Base-by-base conservation (phyloP, 345 rosid genomes). In the Citrus inodora region DNA sequence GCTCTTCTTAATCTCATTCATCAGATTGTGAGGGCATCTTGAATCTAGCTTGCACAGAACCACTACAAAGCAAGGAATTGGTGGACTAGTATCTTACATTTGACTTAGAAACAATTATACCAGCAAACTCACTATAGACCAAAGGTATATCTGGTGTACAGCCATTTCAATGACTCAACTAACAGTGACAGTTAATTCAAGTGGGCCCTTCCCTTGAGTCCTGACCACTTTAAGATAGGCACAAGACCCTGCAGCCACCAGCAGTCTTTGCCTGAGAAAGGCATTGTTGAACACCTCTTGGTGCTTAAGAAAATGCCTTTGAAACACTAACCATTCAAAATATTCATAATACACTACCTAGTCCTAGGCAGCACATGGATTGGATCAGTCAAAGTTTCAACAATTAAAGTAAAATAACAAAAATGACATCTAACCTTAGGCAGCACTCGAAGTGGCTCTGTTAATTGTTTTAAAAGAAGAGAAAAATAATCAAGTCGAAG, bases 401-500 rank as follows among this genome's bases (percentile, higher is more conserved):
- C 30, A 30, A 67, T 21, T 58, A 61, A 33, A 27, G n/a, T 56
- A 10, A 25, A 42, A 19, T 51, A 73, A 77, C 22, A 70, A 72
- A 27, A 46, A 33, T 27, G 16, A 35, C 14, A 55, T 35, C 82
- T 60, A 85, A 95, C 99, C 99, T 93, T 94, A 74, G 97, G 94
- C 84, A 91, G 82, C 65, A 79, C 42, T 68, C 88, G 92, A 63
- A 96, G 97, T 70, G 98, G 98, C 79, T 86, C 87, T 16, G 95
- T 91, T 86, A 96, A 84, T 80, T 87, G 95, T 56, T 86, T 89
- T 81, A 88, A 82, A 83, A 96, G 86, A 71, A 87, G 88, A 17
- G 93, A 83, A 69, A 91, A 81, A 81, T 94, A 91, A 24, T 96
- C 97, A 70, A 94, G 86, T 68, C 98, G 95, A 80, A 96, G 90